These are phyloP conservation scores for Penicillium janthinellum DNA, from an alignment of 2,329 filamentous ascomycete species.

Conservation along the genomic window DNA sequence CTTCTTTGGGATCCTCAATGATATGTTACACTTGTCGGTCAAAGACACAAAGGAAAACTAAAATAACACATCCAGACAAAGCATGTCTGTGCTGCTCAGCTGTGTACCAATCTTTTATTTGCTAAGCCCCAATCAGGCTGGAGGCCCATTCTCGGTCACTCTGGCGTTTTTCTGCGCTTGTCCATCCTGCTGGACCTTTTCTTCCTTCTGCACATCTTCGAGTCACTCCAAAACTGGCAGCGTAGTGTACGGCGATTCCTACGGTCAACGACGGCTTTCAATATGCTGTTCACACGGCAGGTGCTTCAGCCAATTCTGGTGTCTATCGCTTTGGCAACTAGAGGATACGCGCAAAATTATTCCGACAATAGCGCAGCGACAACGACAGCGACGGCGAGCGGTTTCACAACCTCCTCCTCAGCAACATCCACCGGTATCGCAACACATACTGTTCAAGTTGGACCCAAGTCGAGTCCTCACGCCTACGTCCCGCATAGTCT, in stretches of 20 bases:
- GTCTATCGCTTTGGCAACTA: slow-evolving; percentile 5
- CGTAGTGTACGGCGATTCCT: neutral
- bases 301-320: slow-evolving; percentile 5
- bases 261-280: neutral
- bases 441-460: slow-evolving; percentile 41
- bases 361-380: neutral
- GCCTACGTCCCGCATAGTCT: slow-evolving; percentile 34
- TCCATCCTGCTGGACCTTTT: neutral
- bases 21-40: neutral
- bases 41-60: neutral
- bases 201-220: slow-evolving; percentile 1
- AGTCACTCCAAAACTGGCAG: neutral
- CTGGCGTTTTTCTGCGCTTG: neutral
- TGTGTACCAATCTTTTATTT: neutral
- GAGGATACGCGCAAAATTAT: slow-evolving; percentile 1
- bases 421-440: slow-evolving; percentile 21
- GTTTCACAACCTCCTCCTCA: neutral
- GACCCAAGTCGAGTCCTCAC: slow-evolving; percentile 34
- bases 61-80: neutral
- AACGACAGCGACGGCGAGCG: neutral
- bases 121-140: slow-evolving; percentile 1
- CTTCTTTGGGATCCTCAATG: neutral
- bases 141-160: neutral
- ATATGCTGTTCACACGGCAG: slow-evolving; percentile 9
- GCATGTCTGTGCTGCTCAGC: neutral